Base-by-base conservation (phyloP, 2,329 filamentous ascomycete genomes). In the Cercospora sesami region DNA sequence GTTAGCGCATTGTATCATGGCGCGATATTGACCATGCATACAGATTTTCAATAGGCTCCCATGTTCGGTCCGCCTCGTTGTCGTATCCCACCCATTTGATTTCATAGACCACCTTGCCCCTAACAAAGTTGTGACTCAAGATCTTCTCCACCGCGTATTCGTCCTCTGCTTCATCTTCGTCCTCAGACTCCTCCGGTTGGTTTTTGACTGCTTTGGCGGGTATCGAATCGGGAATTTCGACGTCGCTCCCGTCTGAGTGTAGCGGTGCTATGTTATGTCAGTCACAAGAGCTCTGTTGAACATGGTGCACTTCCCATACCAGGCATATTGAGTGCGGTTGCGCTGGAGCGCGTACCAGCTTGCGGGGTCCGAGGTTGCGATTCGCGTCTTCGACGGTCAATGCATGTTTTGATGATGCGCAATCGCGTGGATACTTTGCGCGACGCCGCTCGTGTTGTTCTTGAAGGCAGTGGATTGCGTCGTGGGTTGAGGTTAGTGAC, bases 31-130 rank as follows among this genome's bases (percentile, higher is more conserved):
- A 10, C 7, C 26, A 10, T 16, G 68, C 84, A 68, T 79, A 89
- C 86, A 92, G 81, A 73, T 93, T 94, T 10, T 88, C 87, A 73
- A 92, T 89, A 0, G 90, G 89, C 76, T 95, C 92, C 91, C 91
- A 94, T 0, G 92, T 95, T 74, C 87, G 80, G 72, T 95, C 92
- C 0, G 82, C 78, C 69, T 89, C 87, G 69, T 89, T 86, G 0
- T 91, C 87, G 69, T 90, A 95, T 3, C 91, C 91, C 71, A 91
- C 87, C 92, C 92, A 95, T 75, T 94, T 93, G 39, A 95, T 90
- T 62, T 90, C 84, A 75, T 90, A 93, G 58, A 84, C 83, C 0
- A 89, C 74, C 4, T 78, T 77, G 21, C 86, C 86, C 81, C 87
- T 68, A 9, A 86, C 83, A 55, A 90, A 83, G 64, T 86, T 84